Evolutionary conservation across 805 yeast species (phyloP), one percentile per base, ranked within the genome.

Genomic region (Teunomyces pallodes): DNA sequence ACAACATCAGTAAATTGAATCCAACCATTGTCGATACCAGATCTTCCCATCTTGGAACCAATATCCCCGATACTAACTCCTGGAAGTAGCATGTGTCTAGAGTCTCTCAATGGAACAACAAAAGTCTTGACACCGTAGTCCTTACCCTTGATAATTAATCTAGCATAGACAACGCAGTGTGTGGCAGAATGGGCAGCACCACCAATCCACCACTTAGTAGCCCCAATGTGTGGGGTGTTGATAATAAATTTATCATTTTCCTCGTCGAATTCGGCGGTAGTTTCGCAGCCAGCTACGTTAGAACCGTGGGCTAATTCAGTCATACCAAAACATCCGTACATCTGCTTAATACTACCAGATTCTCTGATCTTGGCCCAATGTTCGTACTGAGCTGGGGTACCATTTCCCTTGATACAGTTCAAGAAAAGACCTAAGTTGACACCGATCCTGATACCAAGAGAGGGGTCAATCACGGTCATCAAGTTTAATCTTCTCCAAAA

Each of bases 271-370:
- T 75, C 58, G 35, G 67, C 67, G 12, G 90, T 86, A n/a, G 97
- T 91, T 67, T 91, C 96, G 52, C 89, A 75, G 20, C 88, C 95
- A 3, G 96, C 96, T 40, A 91, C 97, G 65, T 91, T 91, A 9
- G 96, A 88, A 20, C 67, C 67, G 64, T 90, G 97, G 6, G 89
- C 96, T 57, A 90, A 65, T 70, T 90, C 97, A 12, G 96, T 90
- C 97, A 90, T 90, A 41, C 86, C 90, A 69, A 90, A 90, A 67
- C 96, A 90, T 26, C 97, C 97, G 60, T 83, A 86, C 41, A 70
- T 52, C 40, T 65, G 67, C 54, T 67, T 70, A 50, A 72, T 56
- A 49, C 52, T 55, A 43, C 56, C 61, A 33, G 72, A 62, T 52
- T 69, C 73, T 46, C 62, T 70, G 33, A 56, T 54, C 43, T 61